These are phyloP conservation scores for Clitopilus passeckerianus DNA, from an alignment of 768 basidiomycete genomes.

Conservation along the genomic window DNA sequence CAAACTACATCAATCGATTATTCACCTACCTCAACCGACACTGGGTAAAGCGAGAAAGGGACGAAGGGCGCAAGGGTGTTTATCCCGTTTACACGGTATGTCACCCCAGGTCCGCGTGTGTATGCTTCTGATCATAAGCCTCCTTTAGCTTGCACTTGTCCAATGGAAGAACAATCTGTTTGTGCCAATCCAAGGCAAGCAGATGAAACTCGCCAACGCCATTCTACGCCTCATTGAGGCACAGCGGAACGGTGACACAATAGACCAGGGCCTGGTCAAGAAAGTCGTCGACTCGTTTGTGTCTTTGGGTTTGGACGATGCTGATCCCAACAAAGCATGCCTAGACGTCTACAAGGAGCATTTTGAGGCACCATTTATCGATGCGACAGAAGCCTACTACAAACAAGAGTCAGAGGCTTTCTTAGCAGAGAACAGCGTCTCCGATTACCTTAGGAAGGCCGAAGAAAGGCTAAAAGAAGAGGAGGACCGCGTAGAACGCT, in stretches of 20 bases:
- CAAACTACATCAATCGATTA: conserved; percentile 94
- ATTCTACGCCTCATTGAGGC: conserved; percentile 87
- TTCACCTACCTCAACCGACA: conserved; percentile 99
- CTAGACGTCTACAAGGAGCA: conserved; percentile 91
- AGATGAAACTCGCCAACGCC: conserved; percentile 80
- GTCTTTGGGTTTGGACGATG: conserved; percentile 89
- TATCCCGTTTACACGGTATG: conserved; percentile 94
- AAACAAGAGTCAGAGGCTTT: conserved; percentile 88
- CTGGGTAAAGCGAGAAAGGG: conserved; percentile 98
- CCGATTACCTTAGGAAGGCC: conserved; percentile 93
- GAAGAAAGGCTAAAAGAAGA: conserved; percentile 92
- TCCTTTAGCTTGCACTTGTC: conserved; percentile 77
- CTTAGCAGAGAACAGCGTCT: conserved; percentile 82
- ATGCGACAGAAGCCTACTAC: conserved; percentile 88
- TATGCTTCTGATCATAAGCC: neutral
- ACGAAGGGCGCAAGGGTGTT: conserved; percentile 92
- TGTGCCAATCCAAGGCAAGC: conserved; percentile 76
- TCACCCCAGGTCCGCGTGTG: neutral
- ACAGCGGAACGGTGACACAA: conserved; percentile 90
- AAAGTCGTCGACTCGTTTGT: conserved; percentile 95
- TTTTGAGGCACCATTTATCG: conserved; percentile 86
- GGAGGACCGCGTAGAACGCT: conserved; percentile 91
- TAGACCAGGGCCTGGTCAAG: conserved; percentile 90
- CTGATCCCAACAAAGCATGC: conserved; percentile 87
- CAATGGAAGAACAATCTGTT: conserved; percentile 96